These are phyloP conservation scores for Alternaria consortialis DNA, from an alignment of 2,329 filamentous ascomycete genomes.

Conservation along the genomic window DNA sequence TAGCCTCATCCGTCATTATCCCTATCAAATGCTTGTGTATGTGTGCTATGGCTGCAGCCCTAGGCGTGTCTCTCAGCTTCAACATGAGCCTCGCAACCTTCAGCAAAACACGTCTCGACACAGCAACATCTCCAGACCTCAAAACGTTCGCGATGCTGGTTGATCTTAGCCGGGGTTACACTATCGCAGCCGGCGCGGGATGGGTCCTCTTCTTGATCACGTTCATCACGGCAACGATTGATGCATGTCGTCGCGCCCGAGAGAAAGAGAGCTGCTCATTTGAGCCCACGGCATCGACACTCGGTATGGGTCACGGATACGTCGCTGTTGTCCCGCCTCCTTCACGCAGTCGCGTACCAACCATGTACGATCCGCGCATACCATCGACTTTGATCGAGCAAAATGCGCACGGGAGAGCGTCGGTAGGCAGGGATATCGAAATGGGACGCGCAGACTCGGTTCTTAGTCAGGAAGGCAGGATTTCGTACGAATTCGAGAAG, in stretches of 20 bases:
- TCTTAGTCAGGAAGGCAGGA: constrained; percentile 21
- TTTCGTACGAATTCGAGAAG: constrained; percentile 11
- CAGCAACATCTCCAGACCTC: constrained; percentile 26
- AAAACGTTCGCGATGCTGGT: constrained; percentile 30
- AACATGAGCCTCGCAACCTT: constrained; percentile 24
- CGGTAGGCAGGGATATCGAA: constrained; percentile 13
- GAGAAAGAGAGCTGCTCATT: constrained; percentile 38
- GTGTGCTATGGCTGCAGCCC: constrained; percentile 33
- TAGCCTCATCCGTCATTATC: constrained; percentile 30
- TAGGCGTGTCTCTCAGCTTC: constrained; percentile 35
- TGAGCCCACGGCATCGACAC: constrained; percentile 41
- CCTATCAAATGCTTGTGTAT: constrained; percentile 35
- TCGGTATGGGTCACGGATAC: constrained; percentile 41
- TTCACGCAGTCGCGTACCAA: constrained; percentile 28
- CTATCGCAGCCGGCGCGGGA: constrained; percentile 28
- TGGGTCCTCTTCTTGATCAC: constrained; percentile 27
- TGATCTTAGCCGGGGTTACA: constrained; percentile 31
- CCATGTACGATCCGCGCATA: constrained; percentile 35
- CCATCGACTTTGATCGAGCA: constrained; percentile 20
- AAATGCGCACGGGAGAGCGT: constrained; percentile 27
- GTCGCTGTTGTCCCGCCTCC: constrained; percentile 25
- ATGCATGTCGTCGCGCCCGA: constrained; percentile 22
- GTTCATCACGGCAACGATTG: constrained; percentile 26
- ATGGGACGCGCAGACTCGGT: constrained; percentile 29
- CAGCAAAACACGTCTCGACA: constrained; percentile 20